These are phyloP conservation scores for Sapria himalayana DNA, from an alignment of 345 rosid genomes.

Conservation along the genomic window DNA sequence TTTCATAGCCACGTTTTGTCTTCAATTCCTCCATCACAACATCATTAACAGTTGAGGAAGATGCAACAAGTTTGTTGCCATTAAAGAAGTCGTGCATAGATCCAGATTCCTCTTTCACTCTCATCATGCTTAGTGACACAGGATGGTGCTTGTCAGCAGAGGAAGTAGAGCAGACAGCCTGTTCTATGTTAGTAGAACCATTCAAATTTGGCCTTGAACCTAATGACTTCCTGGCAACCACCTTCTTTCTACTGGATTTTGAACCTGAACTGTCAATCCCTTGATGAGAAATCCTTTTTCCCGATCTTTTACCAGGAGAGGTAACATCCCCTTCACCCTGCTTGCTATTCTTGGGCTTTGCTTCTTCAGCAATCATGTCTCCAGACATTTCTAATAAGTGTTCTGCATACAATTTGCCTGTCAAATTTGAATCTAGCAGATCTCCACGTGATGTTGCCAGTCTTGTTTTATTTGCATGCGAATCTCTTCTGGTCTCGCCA, in stretches of 20 bases:
- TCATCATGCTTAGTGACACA: too few relatives aligned
- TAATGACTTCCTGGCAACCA: conserved; percentile 27
- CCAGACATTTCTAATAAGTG: conserved; percentile 5
- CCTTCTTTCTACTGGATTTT: conserved; percentile 24
- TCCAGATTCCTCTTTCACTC: too few relatives aligned
- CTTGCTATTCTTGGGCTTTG: conserved; percentile 4
- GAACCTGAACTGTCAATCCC: conserved; percentile 11
- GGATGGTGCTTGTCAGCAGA: conserved; percentile 13
- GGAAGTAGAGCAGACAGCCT: conserved; percentile 33
- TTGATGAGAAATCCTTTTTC: conserved; percentile 11
- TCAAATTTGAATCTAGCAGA: conserved; percentile 8
- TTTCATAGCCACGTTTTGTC: conserved; percentile 1
- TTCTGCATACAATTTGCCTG: conserved; percentile 4
- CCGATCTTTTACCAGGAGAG: conserved; percentile 12
- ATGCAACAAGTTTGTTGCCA: conserved; percentile 13
- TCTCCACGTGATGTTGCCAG: conserved; percentile 8
- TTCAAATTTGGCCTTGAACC: conserved; percentile 32
- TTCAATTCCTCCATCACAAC: conserved; percentile 12
- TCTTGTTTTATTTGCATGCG: conserved; percentile 6
- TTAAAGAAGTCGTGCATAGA: conserved; percentile 5
- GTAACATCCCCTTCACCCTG: conserved; percentile 13
- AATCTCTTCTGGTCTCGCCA: conserved; percentile 8
- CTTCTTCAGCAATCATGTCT: conserved; percentile 8
- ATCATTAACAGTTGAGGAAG: conserved; percentile 12
- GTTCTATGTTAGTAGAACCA: conserved; percentile 23